phyloP scores from a whole-genome alignment of 768 basidiomycete species.

The Daedalea quercina region DNA sequence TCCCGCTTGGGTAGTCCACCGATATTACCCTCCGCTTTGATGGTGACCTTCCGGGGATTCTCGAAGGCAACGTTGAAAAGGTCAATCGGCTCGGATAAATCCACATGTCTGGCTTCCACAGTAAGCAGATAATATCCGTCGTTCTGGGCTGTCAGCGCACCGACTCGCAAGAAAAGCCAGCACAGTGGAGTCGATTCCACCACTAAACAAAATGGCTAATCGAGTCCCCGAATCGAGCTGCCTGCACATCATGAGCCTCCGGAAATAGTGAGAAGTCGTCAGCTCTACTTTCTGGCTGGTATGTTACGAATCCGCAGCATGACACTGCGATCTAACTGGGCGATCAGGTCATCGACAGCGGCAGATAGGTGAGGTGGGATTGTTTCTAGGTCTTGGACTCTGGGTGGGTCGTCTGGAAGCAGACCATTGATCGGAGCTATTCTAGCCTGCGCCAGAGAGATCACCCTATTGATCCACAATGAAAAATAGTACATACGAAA shows the following conservation, averaged over 20 bases:
- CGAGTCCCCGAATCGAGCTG: slow-evolving; percentile 36
- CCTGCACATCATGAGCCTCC: slow-evolving; percentile 6
- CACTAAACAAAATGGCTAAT: slow-evolving; percentile 88
- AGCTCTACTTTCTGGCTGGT: slow-evolving; percentile 39
- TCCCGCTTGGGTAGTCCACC: slow-evolving; percentile 34
- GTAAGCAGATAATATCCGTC: not conserved
- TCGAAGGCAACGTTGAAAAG: slow-evolving; percentile 93
- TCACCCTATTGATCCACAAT: not conserved
- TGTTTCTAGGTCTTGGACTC: slow-evolving; percentile 28
- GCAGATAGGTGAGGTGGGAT: slow-evolving; percentile 37
- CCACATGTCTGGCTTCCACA: slow-evolving; percentile 50
- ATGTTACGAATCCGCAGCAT: slow-evolving; percentile 63
- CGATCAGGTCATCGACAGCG: slow-evolving; percentile 45
- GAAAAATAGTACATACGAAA: not conserved
- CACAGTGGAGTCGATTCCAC: slow-evolving; percentile 90
- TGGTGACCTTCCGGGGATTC: slow-evolving; percentile 74
- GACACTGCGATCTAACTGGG: slow-evolving; percentile 59
- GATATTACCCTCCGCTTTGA: slow-evolving; percentile 39
- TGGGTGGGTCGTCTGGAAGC: slow-evolving; percentile 37
- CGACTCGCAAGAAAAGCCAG: slow-evolving; percentile 75
- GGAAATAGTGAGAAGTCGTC: not conserved
- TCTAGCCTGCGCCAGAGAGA: slow-evolving; percentile 42
- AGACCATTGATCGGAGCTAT: slow-evolving; percentile 38
- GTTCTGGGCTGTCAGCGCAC: slow-evolving; percentile 33
- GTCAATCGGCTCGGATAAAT: slow-evolving; percentile 78